Percentiles rank a stretch among this genome's conserved stretches.
phyloP scores from a whole-genome alignment of 2,329 filamentous ascomycete species.

The Alternaria dauci region DNA sequence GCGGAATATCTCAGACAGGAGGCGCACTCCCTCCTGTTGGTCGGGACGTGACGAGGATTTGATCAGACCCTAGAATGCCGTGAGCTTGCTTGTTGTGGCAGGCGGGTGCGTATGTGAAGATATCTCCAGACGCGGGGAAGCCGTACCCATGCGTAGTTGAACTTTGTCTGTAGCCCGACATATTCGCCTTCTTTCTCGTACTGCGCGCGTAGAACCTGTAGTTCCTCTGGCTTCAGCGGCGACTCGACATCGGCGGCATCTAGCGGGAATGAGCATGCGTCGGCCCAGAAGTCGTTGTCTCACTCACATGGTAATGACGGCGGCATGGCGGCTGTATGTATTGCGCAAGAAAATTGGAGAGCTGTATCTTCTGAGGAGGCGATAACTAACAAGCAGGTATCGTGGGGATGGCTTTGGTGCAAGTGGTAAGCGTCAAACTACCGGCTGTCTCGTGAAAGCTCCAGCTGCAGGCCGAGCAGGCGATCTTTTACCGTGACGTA shows the following conservation, averaged over 20 bases:
- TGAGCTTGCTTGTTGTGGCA: conserved; percentile 13
- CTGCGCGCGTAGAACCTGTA: conserved; percentile 89
- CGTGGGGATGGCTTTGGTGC: not conserved
- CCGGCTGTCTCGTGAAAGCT: conserved; percentile 32
- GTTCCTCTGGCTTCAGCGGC: conserved; percentile 88
- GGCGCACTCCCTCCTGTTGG: conserved; percentile 91
- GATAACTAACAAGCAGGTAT: not conserved
- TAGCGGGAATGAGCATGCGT: conserved; percentile 55
- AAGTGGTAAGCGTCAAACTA: conserved; percentile 7
- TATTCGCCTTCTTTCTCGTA: conserved; percentile 98
- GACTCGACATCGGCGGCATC: conserved; percentile 98
- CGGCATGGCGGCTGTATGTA: conserved; percentile 35
- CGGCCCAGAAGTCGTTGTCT: conserved; percentile 13
- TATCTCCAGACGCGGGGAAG: conserved; percentile 6
- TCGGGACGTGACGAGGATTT: conserved; percentile 86
- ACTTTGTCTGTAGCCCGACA: conserved; percentile 97
- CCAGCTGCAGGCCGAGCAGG: conserved; percentile 16
- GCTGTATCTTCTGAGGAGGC: not conserved
- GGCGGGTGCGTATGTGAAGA: conserved; percentile 3
- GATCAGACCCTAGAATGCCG: conserved; percentile 76
- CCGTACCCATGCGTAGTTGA: conserved; percentile 98
- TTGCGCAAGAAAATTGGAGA: conserved; percentile 4
- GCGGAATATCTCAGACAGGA: conserved; percentile 97
- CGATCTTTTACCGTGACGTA: conserved; percentile 44
- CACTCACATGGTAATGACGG: conserved; percentile 50